Evolutionary conservation across 2,329 filamentous ascomycete genomes (phyloP).

Genomic region (Huntiella savannae): DNA sequence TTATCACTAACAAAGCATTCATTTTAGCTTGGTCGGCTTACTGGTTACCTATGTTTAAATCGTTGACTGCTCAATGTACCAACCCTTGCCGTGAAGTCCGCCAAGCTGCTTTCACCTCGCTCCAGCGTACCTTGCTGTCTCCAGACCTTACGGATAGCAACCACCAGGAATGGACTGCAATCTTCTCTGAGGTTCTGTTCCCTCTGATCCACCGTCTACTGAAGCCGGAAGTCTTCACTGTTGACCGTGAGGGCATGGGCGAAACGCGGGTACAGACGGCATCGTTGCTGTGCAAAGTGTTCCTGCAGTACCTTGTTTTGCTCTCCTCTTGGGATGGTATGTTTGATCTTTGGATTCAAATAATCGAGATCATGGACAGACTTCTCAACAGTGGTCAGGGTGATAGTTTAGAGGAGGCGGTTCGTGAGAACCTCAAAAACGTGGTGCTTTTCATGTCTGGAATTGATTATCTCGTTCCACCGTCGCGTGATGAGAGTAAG

Average conservation of each 20-base stretch:
- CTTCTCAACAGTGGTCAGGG: slow-evolving; percentile 91
- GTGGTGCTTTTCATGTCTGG: slow-evolving; percentile 88
- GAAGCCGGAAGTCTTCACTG: slow-evolving; percentile 86
- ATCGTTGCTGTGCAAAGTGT: slow-evolving; percentile 84
- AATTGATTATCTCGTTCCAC: slow-evolving; percentile 64
- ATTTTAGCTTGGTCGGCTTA: slow-evolving; percentile 82
- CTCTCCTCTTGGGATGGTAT: slow-evolving; percentile 75
- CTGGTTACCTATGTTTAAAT: slow-evolving; percentile 87
- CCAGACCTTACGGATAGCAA: slow-evolving; percentile 67
- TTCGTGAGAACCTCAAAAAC: slow-evolving; percentile 90
- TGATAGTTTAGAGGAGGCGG: slow-evolving; percentile 80
- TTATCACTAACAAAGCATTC: slow-evolving; percentile 1
- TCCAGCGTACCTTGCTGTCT: slow-evolving; percentile 73
- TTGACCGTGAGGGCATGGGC: slow-evolving; percentile 81
- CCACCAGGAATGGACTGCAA: slow-evolving; percentile 82
- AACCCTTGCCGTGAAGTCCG: slow-evolving; percentile 90
- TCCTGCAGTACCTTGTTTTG: slow-evolving; percentile 77
- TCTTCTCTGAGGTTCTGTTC: slow-evolving; percentile 86
- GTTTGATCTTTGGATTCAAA: slow-evolving; percentile 78
- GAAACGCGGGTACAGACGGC: slow-evolving; percentile 86
- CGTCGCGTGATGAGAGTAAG: slow-evolving; percentile 34
- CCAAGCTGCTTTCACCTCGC: slow-evolving; percentile 65
- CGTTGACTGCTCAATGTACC: slow-evolving; percentile 73
- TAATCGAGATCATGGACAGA: slow-evolving; percentile 85
- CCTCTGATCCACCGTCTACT: slow-evolving; percentile 72